phyloP scores from a whole-genome alignment of 2,329 filamentous ascomycete genomes.

The Xylaria sp. region DNA sequence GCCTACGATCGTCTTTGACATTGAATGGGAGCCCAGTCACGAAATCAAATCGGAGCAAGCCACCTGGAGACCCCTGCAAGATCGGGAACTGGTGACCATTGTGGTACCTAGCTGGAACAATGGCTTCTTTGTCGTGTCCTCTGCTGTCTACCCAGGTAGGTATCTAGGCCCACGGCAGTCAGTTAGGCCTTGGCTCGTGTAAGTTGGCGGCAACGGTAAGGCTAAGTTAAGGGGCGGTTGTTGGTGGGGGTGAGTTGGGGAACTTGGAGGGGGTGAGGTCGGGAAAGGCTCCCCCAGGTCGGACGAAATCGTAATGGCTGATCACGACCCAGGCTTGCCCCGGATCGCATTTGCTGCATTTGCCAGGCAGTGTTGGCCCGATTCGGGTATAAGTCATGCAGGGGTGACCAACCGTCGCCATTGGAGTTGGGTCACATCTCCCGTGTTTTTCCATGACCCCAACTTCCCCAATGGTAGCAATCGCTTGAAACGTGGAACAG shows the following conservation, averaged over 20 bases:
- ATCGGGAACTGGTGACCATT: conserved; percentile 44
- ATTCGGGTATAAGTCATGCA: conserved; percentile 31
- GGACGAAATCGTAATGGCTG: conserved; percentile 36
- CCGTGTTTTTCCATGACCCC: conserved; percentile 42
- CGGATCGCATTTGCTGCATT: conserved; percentile 6
- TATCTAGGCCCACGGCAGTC: conserved; percentile 4
- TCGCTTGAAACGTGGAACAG: conserved; percentile 19
- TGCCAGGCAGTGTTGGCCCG: conserved; percentile 19
- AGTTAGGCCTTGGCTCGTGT: conserved; percentile 10
- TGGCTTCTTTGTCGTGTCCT: conserved; percentile 27
- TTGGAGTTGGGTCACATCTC: conserved; percentile 22
- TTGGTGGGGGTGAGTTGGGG: conserved; percentile 12
- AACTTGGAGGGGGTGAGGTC: conserved; percentile 1
- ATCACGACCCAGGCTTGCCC: conserved; percentile 17
- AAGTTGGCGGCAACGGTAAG: conserved; percentile 22
- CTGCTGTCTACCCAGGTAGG: conserved; percentile 1
- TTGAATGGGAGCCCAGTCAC: conserved; percentile 49
- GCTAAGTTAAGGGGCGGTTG: conserved; percentile 19
- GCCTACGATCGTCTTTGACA: conserved; percentile 41
- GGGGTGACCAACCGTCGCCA: conserved; percentile 17
- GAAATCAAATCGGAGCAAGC: conserved; percentile 52
- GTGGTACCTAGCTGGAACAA: conserved; percentile 29
- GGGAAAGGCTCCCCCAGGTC: conserved; percentile 23
- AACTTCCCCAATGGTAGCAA: conserved; percentile 27
- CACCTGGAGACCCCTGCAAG: conserved; percentile 46